A percentile compares a stretch with the other conserved stretches of the same genome.
These are phyloP conservation scores for Chytriomyces confervae DNA, from an alignment of 192 early-diverging fungal genomes.

Conservation along the genomic window DNA sequence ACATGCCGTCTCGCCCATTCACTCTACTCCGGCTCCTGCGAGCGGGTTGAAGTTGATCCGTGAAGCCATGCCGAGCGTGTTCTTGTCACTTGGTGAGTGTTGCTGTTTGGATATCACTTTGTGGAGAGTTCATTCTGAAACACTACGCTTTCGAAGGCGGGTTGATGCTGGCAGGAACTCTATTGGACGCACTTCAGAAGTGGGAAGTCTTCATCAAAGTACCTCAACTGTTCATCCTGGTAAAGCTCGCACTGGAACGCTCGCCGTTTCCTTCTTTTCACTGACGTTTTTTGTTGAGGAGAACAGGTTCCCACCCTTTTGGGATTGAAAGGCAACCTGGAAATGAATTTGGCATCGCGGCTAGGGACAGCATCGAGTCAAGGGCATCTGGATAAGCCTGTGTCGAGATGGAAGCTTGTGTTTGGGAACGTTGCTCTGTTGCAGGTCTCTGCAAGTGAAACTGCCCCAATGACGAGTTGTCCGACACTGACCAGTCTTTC, in stretches of 20 bases:
- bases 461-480: too few species aligned
- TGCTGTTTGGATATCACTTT: neutral
- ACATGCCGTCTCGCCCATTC: neutral
- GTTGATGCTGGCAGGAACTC: conserved; percentile 37
- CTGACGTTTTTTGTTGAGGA: neutral
- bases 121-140: too few species aligned
- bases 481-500: too few species aligned
- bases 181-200: conserved; percentile 40
- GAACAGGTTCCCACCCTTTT: conserved; percentile 73
- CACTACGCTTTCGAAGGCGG: conserved; percentile 11
- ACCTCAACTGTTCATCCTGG: conserved; percentile 80
- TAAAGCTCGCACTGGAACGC: neutral
- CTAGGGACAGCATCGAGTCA: conserved; percentile 74
- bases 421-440: conserved; percentile 77
- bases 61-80: conserved; percentile 28
- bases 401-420: conserved; percentile 61
- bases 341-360: conserved; percentile 88
- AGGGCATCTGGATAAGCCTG: conserved; percentile 43
- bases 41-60: conserved; percentile 10
- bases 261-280: neutral
- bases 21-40: neutral
- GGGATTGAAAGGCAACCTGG: conserved; percentile 90
- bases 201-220: conserved; percentile 72
- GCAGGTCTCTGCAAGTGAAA: conserved; percentile 48
- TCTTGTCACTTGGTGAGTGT: conserved; percentile 20